phyloP scores from a whole-genome alignment of 331 rosid genomes.

The Quercus lobata region DNA sequence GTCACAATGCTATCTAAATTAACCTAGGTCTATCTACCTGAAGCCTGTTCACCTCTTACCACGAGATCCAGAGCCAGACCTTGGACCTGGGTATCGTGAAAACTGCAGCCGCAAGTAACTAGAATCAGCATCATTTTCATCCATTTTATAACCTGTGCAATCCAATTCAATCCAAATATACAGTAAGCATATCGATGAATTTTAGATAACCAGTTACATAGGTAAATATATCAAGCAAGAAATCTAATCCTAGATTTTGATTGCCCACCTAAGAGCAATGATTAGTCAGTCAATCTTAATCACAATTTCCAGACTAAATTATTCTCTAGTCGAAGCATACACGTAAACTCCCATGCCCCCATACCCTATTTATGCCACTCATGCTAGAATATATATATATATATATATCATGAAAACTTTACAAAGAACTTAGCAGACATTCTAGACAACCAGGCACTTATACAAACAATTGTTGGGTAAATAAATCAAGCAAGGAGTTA shows the following conservation, averaged over 20 bases:
- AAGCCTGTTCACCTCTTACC: conserved; percentile 53
- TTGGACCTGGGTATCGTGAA: conserved; percentile 81
- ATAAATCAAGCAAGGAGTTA: background rate
- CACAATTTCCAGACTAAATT: background rate
- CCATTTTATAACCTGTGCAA: conserved; percentile 64
- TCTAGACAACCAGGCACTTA: background rate
- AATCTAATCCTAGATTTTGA: background rate
- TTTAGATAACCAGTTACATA: background rate
- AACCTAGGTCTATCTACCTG: conserved; percentile 16
- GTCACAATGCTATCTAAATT: conserved; percentile 19
- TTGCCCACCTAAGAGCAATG: background rate
- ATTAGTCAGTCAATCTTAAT: background rate
- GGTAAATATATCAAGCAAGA: background rate
- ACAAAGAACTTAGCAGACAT: background rate
- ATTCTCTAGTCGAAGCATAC: background rate
- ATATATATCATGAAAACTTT: background rate
- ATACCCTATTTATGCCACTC: background rate
- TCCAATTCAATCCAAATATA: conserved; percentile 17
- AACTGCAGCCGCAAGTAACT: conserved; percentile 72
- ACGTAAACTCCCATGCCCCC: background rate
- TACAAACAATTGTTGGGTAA: background rate
- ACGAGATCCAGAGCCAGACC: conserved; percentile 58
- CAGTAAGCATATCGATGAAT: conserved; percentile 22
- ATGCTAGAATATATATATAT: background rate
- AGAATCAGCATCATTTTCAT: conserved; percentile 60